phyloP scores from a whole-genome alignment of 441 rosid species.

The Monsonia emarginata region DNA sequence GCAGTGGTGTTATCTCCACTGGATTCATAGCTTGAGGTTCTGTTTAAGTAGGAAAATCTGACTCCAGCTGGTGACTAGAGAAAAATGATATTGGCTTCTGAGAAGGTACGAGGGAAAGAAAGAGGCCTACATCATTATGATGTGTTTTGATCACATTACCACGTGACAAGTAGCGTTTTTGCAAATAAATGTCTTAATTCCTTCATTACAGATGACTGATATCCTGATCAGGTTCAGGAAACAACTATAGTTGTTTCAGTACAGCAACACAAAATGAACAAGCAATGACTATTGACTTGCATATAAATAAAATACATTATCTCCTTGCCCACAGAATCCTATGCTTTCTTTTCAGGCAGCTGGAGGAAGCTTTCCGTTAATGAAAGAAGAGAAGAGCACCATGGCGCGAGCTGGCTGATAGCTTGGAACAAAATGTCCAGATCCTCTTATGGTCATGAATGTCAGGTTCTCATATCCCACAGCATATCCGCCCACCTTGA shows the following conservation, averaged over 20 bases:
- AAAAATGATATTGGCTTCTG: no score
- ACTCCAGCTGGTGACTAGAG: no score
- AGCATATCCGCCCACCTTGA: constrained; percentile 18
- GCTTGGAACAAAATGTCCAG: not conserved
- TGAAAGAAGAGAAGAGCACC: constrained; percentile 1
- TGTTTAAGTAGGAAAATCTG: no score
- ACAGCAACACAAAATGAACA: not conserved
- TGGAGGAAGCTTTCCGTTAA: not conserved
- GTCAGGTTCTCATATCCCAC: constrained; percentile 1
- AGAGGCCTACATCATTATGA: no score
- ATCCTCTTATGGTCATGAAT: constrained; percentile 3
- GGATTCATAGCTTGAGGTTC: no score
- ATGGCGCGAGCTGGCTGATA: constrained; percentile 4
- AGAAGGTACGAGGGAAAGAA: no score
- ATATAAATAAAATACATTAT: not conserved
- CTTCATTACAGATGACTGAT: not conserved
- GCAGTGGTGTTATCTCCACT: no score
- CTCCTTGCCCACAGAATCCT: not conserved
- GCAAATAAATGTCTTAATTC: no score
- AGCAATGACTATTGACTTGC: not conserved
- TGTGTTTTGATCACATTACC: no score
- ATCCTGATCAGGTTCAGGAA: not conserved
- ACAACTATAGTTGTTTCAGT: not conserved
- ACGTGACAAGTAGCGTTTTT: no score
- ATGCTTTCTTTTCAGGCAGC: not conserved